Base-by-base conservation (phyloP, 768 basidiomycete genomes). In the Termitomyces sp. region DNA sequence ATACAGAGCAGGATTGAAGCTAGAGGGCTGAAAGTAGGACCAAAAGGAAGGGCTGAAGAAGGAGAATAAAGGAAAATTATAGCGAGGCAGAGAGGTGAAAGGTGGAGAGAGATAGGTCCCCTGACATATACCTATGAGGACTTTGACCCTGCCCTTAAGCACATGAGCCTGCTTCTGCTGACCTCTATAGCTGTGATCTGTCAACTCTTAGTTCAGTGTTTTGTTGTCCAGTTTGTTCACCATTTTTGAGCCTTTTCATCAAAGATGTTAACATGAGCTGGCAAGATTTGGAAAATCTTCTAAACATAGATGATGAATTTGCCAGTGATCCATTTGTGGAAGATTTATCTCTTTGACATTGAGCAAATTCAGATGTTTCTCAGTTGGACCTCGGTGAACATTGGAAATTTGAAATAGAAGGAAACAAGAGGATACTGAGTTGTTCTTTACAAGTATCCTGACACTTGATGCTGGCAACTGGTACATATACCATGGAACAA, bases 151-250 rank as follows among this genome's bases (percentile, higher is more conserved):
- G n/a, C n/a, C n/a, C n/a, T n/a, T n/a, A n/a, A n/a, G n/a, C n/a
- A n/a, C n/a, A n/a, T n/a, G n/a, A n/a, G n/a, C n/a, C n/a, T n/a
- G n/a, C n/a, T n/a, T n/a, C n/a, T n/a, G n/a, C n/a, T n/a, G n/a
- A n/a, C n/a, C n/a, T n/a, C n/a, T n/a, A n/a, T n/a, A n/a, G n/a
- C n/a, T n/a, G n/a, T n/a, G n/a, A n/a, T n/a, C n/a, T n/a, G n/a
- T n/a, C n/a, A n/a, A n/a, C n/a, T n/a, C n/a, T n/a, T n/a, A n/a
- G n/a, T n/a, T n/a, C n/a, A n/a, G n/a, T n/a, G n/a, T n/a, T n/a
- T n/a, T n/a, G n/a, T n/a, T 99, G 12, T 96, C 93, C 25, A 95
- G 92, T 66, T 78, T 98, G 40, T 99, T 99, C 75, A 98, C 95
- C 6, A 99, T 99, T 69, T n/a, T 81, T 99, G 47, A 90, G 89